These are phyloP conservation scores for Pneumocystis murina DNA, from an alignment of 1,139 yeast species.

Conservation along the genomic window DNA sequence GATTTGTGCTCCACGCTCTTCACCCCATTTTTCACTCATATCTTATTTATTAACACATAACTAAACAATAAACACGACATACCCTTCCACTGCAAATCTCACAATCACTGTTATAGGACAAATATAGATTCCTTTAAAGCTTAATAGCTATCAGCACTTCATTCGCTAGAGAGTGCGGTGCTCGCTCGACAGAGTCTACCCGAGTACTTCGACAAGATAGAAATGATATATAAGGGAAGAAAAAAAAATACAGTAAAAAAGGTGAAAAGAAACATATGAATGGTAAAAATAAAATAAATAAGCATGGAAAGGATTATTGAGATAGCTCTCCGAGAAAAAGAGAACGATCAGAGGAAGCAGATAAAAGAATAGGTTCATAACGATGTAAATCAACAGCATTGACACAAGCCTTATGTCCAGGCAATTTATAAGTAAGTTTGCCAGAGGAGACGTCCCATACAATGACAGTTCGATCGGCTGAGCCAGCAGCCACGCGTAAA, in stretches of 20 bases:
- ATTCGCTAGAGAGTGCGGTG: not conserved
- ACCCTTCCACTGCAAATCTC: not conserved
- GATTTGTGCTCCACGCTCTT: not conserved
- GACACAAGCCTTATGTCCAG: slow-evolving; percentile 51
- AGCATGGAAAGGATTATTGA: not conserved
- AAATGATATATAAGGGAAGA: not conserved
- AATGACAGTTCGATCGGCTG: slow-evolving; percentile 44
- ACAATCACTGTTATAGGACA: not conserved
- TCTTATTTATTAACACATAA: not conserved
- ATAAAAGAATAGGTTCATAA: slow-evolving; percentile 16
- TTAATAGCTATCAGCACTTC: not conserved
- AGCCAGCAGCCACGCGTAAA: slow-evolving; percentile 38
- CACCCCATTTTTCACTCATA: not conserved
- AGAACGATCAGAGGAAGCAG: not conserved
- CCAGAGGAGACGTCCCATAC: slow-evolving; percentile 48
- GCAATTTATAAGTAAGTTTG: slow-evolving; percentile 32
- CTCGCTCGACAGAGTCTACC: not conserved
- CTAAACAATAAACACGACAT: not conserved
- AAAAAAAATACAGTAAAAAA: not conserved
- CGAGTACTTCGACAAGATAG: not conserved
- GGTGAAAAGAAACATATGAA: not conserved
- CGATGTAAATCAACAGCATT: slow-evolving; percentile 37
- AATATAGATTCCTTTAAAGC: not conserved
- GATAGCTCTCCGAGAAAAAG: not conserved
- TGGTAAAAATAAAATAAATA: not conserved